A percentile compares a stretch with the other conserved stretches of the same genome.
Evolutionary conservation across 2,329 filamentous ascomycete species (phyloP).

Genomic region (Beauveria caledonica): DNA sequence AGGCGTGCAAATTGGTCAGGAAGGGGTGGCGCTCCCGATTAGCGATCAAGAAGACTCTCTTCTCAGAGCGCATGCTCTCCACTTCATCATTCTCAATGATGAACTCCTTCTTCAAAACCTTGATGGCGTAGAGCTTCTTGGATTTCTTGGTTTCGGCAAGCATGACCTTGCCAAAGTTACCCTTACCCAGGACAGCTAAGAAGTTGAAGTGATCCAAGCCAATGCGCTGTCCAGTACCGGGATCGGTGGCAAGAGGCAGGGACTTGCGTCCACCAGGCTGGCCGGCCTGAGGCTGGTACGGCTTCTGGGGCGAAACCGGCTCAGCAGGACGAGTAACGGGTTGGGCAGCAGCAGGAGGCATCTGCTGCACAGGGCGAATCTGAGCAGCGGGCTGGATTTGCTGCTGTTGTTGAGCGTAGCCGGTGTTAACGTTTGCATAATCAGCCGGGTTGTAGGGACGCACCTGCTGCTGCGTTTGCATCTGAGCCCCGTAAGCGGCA

Average conservation of each 20-base stretch:
- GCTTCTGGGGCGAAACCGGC: slow-evolving; percentile 23
- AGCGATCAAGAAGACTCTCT: slow-evolving; percentile 91
- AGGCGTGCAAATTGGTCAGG: slow-evolving; percentile 88
- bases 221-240: slow-evolving; percentile 74
- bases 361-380: slow-evolving; percentile 29
- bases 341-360: slow-evolving; percentile 16
- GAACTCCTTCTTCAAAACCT: slow-evolving; percentile 98
- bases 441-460: slow-evolving; percentile 54
- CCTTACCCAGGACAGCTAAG: slow-evolving; percentile 93
- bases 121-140: slow-evolving; percentile 92
- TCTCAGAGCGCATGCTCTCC: slow-evolving; percentile 94
- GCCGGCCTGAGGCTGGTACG: slow-evolving; percentile 16
- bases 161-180: slow-evolving; percentile 99
- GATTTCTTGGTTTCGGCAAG: slow-evolving; percentile 91
- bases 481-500: slow-evolving; percentile 22
- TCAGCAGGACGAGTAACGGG: slow-evolving; percentile 28
- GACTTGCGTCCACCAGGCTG: slow-evolving; percentile 41
- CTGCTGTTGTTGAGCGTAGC: slow-evolving; percentile 34
- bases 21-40: slow-evolving; percentile 97
- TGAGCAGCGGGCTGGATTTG: slow-evolving; percentile 27
- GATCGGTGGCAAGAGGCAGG: slow-evolving; percentile 61
- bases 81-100: slow-evolving; percentile 99
- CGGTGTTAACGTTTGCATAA: slow-evolving; percentile 54
- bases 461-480: slow-evolving; percentile 16
- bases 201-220: slow-evolving; percentile 99